Evolutionary conservation across 208 protist genomes (phyloP), one percentile per base, ranked within the genome.

Genomic region (Vickermania ingenoplastis): DNA sequence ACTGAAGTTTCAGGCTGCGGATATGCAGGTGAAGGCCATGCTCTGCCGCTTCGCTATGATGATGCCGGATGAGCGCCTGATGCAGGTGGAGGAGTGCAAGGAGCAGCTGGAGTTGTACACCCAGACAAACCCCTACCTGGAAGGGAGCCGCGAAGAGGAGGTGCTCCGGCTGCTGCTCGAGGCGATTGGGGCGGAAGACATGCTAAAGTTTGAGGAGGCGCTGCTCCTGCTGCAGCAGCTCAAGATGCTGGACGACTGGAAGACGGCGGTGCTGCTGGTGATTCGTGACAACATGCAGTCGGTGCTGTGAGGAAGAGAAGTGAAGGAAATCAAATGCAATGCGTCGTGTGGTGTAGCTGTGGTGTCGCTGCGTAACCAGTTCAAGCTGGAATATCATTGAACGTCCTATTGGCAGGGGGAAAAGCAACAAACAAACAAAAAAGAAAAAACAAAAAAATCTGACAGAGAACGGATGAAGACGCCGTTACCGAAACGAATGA

Each of bases 241-340:
- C 13, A 71, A 72, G 24, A 90, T 82, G 71, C 65, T 92, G 28
- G 83, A 92, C 67, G 85, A 90, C 31, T 91, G 79, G 80, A 95
- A 91, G 72, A 91, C 81, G 21, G 77, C 92, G 57, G 75, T 89
- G 30, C 61, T 95, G 52, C 74, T 95, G 13, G 81, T 83, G 24
- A 70, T 91, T 27, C 89, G 89, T 54, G 66, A 88, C 57, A 92
- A 95, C 65, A 84, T 95, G 69, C 80, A 92, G 45, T 83, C 72
- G 36, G 66, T 91, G 41, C 60, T 72, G 56, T 90, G 58, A 79
- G 11, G n/a, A 54, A n/a, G n/a, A n/a, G n/a, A n/a, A n/a, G n/a
- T n/a, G n/a, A n/a, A n/a, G n/a, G n/a, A n/a, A n/a, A n/a, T n/a
- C n/a, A n/a, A n/a, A n/a, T n/a, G n/a, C n/a, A n/a, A n/a, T n/a